Evolutionary conservation across 345 rosid genomes (phyloP).

Genomic region (Brassica rapa): DNA sequence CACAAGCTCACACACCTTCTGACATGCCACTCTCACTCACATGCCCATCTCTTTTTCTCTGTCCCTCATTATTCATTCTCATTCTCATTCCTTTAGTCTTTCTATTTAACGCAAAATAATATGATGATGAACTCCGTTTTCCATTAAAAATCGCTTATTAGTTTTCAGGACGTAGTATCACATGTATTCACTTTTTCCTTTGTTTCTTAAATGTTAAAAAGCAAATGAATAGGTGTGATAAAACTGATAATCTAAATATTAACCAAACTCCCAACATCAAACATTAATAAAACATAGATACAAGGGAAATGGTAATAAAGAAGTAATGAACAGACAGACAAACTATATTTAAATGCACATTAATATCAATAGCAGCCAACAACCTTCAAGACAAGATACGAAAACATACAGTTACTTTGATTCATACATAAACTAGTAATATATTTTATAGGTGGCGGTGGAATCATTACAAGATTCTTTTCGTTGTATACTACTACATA

Average conservation of each 20-base stretch:
- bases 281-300: background rate
- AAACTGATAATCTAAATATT: background rate
- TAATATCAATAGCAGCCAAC: background rate
- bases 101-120: slow-evolving; percentile 20
- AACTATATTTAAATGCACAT: background rate
- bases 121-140: background rate
- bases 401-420: background rate
- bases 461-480: background rate
- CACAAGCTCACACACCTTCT: slow-evolving; percentile 41
- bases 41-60: slow-evolving; percentile 30
- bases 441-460: background rate
- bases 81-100: slow-evolving; percentile 6
- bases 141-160: background rate
- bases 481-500: background rate
- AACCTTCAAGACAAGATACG: background rate
- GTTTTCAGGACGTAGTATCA: background rate
- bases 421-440: background rate
- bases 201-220: background rate
- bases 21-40: slow-evolving; percentile 38
- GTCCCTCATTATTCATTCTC: background rate
- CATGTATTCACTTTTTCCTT: background rate
- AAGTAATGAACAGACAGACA: background rate
- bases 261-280: background rate
- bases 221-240: background rate
- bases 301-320: background rate